A percentile compares a stretch with the other conserved stretches of the same genome.
phyloP scores from a whole-genome alignment of 139 green algal species.

The Chlorella sp. region DNA sequence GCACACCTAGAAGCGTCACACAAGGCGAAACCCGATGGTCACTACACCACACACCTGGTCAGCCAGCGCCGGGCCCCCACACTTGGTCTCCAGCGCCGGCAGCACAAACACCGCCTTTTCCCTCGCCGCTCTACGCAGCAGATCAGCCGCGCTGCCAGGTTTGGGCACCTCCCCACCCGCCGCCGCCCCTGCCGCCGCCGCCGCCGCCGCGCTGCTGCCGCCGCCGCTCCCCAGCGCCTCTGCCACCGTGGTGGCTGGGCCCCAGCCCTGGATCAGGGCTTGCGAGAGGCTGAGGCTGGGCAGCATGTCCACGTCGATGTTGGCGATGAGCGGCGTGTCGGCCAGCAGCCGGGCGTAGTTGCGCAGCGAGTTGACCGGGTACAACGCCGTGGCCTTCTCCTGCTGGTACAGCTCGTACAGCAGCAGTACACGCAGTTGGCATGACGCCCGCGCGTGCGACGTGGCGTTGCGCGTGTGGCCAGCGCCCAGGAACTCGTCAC shows the following conservation, averaged over 20 bases:
- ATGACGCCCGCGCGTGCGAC: background rate
- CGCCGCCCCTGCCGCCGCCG: background rate
- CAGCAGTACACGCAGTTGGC: conserved; percentile 20
- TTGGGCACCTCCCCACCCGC: background rate
- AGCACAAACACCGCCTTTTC: conserved; percentile 17
- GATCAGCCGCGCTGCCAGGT: no score
- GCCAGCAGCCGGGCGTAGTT: conserved; percentile 33
- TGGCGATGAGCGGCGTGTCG: conserved; percentile 32
- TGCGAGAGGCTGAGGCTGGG: conserved; percentile 11
- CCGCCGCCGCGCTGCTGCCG: no score
- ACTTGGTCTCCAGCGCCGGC: conserved; percentile 22
- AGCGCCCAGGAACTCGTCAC: background rate
- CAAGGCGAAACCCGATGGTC: no score
- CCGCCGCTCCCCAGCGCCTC: no score
- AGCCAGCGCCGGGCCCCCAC: conserved; percentile 7
- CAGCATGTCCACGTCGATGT: conserved; percentile 46
- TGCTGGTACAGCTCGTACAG: conserved; percentile 14
- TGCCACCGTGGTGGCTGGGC: background rate
- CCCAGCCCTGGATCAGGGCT: background rate
- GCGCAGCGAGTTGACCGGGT: conserved; percentile 24
- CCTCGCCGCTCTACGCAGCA: no score
- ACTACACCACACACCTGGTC: background rate
- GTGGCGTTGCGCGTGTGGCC: background rate
- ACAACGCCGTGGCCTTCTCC: conserved; percentile 4
- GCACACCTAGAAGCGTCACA: no score